Conservation (phyloP, 2,329 filamentous ascomycete genomes). For the Phyllosticta citrichinensis region DNA sequence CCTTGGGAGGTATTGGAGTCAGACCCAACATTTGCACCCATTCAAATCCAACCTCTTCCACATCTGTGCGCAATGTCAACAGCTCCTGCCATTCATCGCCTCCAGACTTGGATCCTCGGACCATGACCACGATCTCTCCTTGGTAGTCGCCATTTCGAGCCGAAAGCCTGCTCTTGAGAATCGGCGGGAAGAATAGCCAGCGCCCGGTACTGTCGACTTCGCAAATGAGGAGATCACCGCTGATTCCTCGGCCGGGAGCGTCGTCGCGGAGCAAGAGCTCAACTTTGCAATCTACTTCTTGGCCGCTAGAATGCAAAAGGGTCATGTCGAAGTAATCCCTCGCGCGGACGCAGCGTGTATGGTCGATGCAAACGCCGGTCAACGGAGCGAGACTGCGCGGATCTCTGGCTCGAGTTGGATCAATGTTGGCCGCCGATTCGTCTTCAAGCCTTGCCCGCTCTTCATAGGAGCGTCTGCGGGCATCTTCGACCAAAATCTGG, state of each 20-base stretch:
- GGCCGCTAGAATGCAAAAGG: slow-evolving; percentile 77
- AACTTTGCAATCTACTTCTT: slow-evolving; percentile 78
- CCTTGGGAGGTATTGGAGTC: slow-evolving; percentile 50
- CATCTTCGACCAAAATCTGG: slow-evolving; percentile 63
- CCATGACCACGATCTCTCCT: slow-evolving; percentile 75
- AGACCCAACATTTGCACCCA: slow-evolving; percentile 82
- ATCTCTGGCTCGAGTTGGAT: slow-evolving; percentile 70
- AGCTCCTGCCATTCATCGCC: slow-evolving; percentile 72
- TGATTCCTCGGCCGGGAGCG: slow-evolving; percentile 51
- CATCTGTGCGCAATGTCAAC: slow-evolving; percentile 64
- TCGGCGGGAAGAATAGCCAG: slow-evolving; percentile 86
- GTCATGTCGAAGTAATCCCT: slow-evolving; percentile 85
- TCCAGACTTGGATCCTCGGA: slow-evolving; percentile 57
- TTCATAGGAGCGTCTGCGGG: slow-evolving; percentile 63
- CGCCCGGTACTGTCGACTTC: slow-evolving; percentile 69
- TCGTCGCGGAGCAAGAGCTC: slow-evolving; percentile 83
- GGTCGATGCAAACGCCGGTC: slow-evolving; percentile 60
- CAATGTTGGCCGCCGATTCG: slow-evolving; percentile 75
- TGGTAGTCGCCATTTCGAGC: slow-evolving; percentile 65
- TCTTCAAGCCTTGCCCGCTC: slow-evolving; percentile 68
- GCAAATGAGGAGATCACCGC: slow-evolving; percentile 83
- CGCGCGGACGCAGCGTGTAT: slow-evolving; percentile 71
- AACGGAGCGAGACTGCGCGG: slow-evolving; percentile 65
- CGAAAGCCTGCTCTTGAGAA: slow-evolving; percentile 64
- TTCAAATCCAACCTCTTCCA: slow-evolving; percentile 68